A percentile compares a stretch with the other conserved stretches of the same genome.
These are phyloP conservation scores for Corniculantispora saksenae DNA, from an alignment of 2,329 filamentous ascomycete genomes.

Conservation along the genomic window DNA sequence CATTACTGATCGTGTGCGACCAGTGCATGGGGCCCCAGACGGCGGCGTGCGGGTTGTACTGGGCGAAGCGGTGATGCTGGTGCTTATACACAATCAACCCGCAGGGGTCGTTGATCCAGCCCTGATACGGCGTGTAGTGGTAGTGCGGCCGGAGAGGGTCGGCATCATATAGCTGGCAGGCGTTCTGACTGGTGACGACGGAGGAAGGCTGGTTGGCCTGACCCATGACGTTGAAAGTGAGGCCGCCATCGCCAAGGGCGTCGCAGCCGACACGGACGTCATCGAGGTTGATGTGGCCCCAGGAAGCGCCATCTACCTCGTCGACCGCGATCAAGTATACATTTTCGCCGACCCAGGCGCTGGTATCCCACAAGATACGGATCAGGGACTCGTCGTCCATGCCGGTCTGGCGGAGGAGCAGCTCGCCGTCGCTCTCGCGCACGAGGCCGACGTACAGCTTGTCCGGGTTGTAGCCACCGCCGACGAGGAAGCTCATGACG, in stretches of 20 bases:
- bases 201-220: conserved; percentile 28
- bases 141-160: conserved; percentile 30
- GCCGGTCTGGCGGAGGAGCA: conserved; percentile 32
- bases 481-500: conserved; percentile 32
- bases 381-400: conserved; percentile 33
- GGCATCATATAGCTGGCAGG: conserved; percentile 27
- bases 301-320: conserved; percentile 24
- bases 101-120: conserved; percentile 32
- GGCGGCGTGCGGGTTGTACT: conserved; percentile 27
- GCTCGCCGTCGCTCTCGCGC: conserved; percentile 26
- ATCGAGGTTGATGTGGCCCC: conserved; percentile 35
- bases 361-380: conserved; percentile 34
- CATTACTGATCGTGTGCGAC: conserved; percentile 27
- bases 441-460: conserved; percentile 33
- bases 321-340: conserved; percentile 28
- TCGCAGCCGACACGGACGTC: conserved; percentile 31
- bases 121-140: conserved; percentile 31
- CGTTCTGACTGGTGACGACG: conserved; percentile 13
- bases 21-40: conserved; percentile 31
- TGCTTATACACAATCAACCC: conserved; percentile 28
- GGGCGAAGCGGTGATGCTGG: conserved; percentile 31
- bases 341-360: conserved; percentile 29
- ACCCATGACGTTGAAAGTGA: conserved; percentile 31
- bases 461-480: conserved; percentile 33
- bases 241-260: conserved; percentile 28